Conservation (phyloP, 2,329 filamentous ascomycete genomes). For the Cordyceps tenuipes region DNA sequence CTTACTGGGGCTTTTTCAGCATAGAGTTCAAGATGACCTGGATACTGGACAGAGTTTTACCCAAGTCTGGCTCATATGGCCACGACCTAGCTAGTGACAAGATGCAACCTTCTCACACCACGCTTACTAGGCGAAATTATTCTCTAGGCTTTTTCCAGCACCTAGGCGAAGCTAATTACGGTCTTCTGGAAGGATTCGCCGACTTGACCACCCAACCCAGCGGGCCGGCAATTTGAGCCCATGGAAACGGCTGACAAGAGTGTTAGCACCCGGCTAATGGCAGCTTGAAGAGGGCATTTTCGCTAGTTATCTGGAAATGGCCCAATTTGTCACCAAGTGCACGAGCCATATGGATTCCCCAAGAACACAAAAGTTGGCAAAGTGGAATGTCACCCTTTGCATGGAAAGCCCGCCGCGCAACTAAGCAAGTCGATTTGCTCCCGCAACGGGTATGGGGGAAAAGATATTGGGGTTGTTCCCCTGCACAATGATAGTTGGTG, state of each 20-base stretch:
- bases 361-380: not conserved
- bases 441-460: not conserved
- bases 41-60: not conserved
- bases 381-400: not conserved
- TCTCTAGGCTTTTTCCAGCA: not conserved
- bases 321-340: not conserved
- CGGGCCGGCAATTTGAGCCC: slow-evolving; percentile 12
- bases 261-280: not conserved
- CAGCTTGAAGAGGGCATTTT: not conserved
- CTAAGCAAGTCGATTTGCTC: not conserved
- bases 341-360: not conserved
- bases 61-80: not conserved
- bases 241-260: not conserved
- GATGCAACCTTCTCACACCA: not conserved
- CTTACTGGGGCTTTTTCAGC: not conserved
- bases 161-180: slow-evolving; percentile 11
- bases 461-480: slow-evolving; percentile 1
- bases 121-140: slow-evolving; percentile 1
- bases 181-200: slow-evolving; percentile 17
- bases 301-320: not conserved
- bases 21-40: not conserved
- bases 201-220: slow-evolving; percentile 11
- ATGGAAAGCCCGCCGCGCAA: not conserved
- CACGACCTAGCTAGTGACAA: not conserved
- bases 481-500: not conserved